Evolutionary conservation across 1,139 yeast species (phyloP).

Genomic region (Pichia sp.): DNA sequence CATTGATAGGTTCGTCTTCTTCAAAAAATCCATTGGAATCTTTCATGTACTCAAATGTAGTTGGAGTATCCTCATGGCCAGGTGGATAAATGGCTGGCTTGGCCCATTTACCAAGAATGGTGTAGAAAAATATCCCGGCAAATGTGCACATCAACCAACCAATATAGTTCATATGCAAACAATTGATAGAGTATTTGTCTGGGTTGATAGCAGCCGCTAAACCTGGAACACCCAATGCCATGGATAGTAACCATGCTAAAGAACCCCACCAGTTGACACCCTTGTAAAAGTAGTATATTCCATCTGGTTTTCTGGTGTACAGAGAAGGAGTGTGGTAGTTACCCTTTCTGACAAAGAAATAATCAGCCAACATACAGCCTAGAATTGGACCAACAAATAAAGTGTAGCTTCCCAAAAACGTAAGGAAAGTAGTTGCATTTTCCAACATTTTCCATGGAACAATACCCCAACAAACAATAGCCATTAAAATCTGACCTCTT

Average conservation of each 20-base stretch:
- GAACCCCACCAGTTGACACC: conserved; percentile 20
- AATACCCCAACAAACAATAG: conserved; percentile 60
- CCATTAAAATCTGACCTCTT: conserved; percentile 74
- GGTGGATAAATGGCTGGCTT: conserved; percentile 12
- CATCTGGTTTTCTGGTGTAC: conserved; percentile 21
- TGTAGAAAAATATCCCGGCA: conserved; percentile 8
- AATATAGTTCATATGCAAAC: conserved; percentile 11
- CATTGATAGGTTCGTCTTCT: conserved; percentile 14
- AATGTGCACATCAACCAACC: conserved; percentile 12
- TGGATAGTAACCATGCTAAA: conserved; percentile 10
- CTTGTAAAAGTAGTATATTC: conserved; percentile 27
- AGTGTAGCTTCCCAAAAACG: conserved; percentile 26
- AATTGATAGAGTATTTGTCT: conserved; percentile 4
- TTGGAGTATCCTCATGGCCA: conserved; percentile 11
- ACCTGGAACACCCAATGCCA: conserved; percentile 13
- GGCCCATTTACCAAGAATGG: conserved; percentile 4
- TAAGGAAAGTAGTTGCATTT: conserved; percentile 48
- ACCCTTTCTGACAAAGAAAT: conserved; percentile 25
- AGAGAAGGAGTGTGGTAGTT: conserved; percentile 25
- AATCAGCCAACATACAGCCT: conserved; percentile 28
- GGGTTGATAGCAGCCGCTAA: conserved; percentile 24
- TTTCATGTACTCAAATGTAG: conserved; percentile 11
- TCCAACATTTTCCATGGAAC: conserved; percentile 66
- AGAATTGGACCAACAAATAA: conserved; percentile 26
- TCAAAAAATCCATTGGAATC: conserved; percentile 12